phyloP scores from a whole-genome alignment of 2,329 filamentous ascomycete genomes.

The Cladosporium sp. region DNA sequence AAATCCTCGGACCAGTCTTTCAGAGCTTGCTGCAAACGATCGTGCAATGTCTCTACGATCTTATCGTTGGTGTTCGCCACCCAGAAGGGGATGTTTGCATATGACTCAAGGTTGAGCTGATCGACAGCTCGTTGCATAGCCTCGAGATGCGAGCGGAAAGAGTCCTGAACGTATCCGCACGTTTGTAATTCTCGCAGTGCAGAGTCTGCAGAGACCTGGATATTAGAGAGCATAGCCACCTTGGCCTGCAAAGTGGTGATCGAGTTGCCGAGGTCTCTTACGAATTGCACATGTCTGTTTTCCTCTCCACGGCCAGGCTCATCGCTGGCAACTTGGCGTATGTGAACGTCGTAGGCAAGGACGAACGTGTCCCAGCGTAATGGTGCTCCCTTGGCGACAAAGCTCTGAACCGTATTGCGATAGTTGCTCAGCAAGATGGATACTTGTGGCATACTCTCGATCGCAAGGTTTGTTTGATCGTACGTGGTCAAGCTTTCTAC shows the following conservation, averaged over 20 bases:
- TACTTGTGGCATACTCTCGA: conserved; percentile 81
- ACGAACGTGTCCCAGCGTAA: conserved; percentile 97
- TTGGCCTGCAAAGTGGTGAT: conserved; percentile 87
- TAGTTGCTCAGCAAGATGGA: conserved; percentile 85
- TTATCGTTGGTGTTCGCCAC: conserved; percentile 80
- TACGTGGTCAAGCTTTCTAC: conserved; percentile 98
- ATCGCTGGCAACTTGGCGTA: conserved; percentile 60
- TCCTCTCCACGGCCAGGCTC: conserved; percentile 38
- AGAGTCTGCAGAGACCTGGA: conserved; percentile 77
- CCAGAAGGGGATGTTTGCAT: conserved; percentile 88
- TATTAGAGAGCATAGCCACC: conserved; percentile 70
- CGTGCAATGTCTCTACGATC: conserved; percentile 74
- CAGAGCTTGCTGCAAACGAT: conserved; percentile 80
- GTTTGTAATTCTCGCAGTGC: conserved; percentile 76
- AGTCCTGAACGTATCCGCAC: conserved; percentile 75
- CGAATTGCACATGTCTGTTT: conserved; percentile 77
- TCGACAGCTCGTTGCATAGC: conserved; percentile 89
- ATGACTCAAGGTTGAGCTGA: conserved; percentile 93
- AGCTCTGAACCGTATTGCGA: conserved; percentile 78
- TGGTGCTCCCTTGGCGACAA: conserved; percentile 82
- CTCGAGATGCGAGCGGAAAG: conserved; percentile 77
- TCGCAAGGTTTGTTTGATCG: conserved; percentile 79
- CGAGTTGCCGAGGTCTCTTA: conserved; percentile 83
- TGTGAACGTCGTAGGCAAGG: conserved; percentile 88
- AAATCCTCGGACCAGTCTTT: conserved; percentile 85